These are phyloP conservation scores for Umbelopsis sp. DNA, from an alignment of 192 early-diverging fungal genomes.

Conservation along the genomic window DNA sequence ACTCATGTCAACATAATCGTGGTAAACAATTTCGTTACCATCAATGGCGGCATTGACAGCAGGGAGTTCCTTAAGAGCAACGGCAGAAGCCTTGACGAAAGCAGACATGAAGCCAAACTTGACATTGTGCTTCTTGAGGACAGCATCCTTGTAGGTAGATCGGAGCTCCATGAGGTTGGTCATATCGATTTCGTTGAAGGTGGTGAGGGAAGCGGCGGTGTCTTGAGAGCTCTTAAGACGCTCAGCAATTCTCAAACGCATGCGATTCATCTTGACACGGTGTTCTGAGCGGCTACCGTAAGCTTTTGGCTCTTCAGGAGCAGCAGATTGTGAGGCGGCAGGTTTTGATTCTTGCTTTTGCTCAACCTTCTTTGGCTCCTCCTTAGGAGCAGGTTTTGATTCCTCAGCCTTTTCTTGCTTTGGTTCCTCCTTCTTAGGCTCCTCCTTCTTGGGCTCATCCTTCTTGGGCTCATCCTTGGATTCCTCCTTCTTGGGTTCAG, in stretches of 20 bases:
- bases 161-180: constrained; percentile 91
- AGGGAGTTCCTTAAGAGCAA: constrained; percentile 88
- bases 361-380: constrained; percentile 37
- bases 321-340: constrained; percentile 34
- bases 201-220: constrained; percentile 95
- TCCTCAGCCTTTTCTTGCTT: constrained; percentile 31
- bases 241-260: constrained; percentile 92
- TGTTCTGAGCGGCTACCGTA: constrained; percentile 40
- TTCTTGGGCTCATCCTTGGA: constrained; percentile 41
- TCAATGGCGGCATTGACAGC: constrained; percentile 95
- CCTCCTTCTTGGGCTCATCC: constrained; percentile 37
- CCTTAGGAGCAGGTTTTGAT: constrained; percentile 43
- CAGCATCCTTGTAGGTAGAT: constrained; percentile 90
- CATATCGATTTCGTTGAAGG: constrained; percentile 99
- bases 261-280: constrained; percentile 94
- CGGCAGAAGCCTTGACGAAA: constrained; percentile 90
- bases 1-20: constrained; percentile 93
- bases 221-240: constrained; percentile 97
- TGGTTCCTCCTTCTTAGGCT: constrained; percentile 42
- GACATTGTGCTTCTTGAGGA: constrained; percentile 92
- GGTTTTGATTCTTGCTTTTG: constrained; percentile 47
- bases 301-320: constrained; percentile 1
- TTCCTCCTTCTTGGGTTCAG: constrained; percentile 33
- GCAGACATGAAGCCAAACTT: constrained; percentile 99
- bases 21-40: constrained; percentile 89